phyloP scores from a whole-genome alignment of 2,329 filamentous ascomycete genomes.

The Neopestalotiopsis clavispora region DNA sequence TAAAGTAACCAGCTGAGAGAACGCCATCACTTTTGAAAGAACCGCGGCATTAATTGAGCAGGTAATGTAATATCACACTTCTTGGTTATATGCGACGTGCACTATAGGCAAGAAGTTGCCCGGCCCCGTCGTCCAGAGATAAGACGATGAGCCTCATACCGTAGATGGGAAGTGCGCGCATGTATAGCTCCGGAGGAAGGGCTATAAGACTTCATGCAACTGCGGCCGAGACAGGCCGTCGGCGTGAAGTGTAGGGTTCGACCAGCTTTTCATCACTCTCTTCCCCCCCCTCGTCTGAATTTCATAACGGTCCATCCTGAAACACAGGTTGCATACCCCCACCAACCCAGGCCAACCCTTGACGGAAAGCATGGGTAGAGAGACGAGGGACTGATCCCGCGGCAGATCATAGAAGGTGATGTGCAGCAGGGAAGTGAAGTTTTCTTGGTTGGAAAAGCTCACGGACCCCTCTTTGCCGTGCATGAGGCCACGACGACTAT shows the following conservation, averaged over 20 bases:
- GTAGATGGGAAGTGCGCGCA: not conserved
- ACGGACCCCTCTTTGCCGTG: not conserved
- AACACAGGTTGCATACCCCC: not conserved
- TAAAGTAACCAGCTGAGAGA: no score
- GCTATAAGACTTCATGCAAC: not conserved
- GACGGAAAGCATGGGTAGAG: not conserved
- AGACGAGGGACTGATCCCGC: not conserved
- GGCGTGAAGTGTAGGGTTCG: no score
- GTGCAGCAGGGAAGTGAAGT: not conserved
- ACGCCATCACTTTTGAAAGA: not conserved
- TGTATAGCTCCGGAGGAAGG: not conserved
- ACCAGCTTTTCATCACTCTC: no score
- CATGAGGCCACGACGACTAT: no score
- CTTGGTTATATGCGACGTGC: not conserved
- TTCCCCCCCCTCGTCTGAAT: not conserved
- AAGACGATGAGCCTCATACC: constrained; percentile 8
- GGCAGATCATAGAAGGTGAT: constrained; percentile 1
- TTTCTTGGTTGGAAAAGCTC: no score
- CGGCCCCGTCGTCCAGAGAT: not conserved
- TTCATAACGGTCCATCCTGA: not conserved
- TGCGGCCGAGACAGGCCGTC: not conserved
- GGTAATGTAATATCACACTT: not conserved
- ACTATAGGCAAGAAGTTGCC: not conserved
- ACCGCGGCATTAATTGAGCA: not conserved
- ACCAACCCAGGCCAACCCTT: not conserved